Evolutionary conservation across 2,329 filamentous ascomycete genomes (phyloP), one percentile per base, ranked within the genome.

Genomic region (Blastomyces silverae): DNA sequence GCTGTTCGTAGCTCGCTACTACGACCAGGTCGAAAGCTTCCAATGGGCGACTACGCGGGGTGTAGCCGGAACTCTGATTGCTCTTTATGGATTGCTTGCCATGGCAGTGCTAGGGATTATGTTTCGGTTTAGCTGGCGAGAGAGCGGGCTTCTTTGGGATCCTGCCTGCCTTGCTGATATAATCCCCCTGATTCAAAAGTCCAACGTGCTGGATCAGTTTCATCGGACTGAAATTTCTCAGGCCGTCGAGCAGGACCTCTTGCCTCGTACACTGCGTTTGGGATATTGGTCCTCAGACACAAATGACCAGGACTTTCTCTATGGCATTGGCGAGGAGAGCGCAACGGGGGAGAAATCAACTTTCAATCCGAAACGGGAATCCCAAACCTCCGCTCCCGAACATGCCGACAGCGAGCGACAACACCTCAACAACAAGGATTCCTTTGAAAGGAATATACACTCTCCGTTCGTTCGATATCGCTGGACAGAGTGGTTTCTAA

Each of bases 91-190:
- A 44, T 75, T 91, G 3, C 77, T 93, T 58, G 71, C 88, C 1
- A 69, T 84, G 7, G 85, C 87, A 0, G 71, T 86, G 1, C 64
- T 85, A 13, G 75, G 85, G 1, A 74, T 92, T 11, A 78, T 88
- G 67, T 68, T 85, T n/a, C 88, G 85, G 67, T 90, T 92, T 78
- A 79, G 83, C 63, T 77, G 81, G 28, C 81, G 84, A 39, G 83
- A 82, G 70, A 95, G 91, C 0, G 92, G 92, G 0, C 79, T 96
- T 67, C 84, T 89, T 72, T 97, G 92, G 92, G 91, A 96, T 73
- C 84, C 91, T 2, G 83, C 88, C 57, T 93, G 88, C 31, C 79
- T 97, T 8, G 92, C 90, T 2, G 92, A 97, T 73, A 79, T 96
- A 48, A 83, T 94, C 55, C 85, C 88, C 1, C 81, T 97, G 13